Evolutionary conservation across 139 green algal species (phyloP), one percentile per base, ranked within the genome.

Genomic region (Diplosphaera chodatii): DNA sequence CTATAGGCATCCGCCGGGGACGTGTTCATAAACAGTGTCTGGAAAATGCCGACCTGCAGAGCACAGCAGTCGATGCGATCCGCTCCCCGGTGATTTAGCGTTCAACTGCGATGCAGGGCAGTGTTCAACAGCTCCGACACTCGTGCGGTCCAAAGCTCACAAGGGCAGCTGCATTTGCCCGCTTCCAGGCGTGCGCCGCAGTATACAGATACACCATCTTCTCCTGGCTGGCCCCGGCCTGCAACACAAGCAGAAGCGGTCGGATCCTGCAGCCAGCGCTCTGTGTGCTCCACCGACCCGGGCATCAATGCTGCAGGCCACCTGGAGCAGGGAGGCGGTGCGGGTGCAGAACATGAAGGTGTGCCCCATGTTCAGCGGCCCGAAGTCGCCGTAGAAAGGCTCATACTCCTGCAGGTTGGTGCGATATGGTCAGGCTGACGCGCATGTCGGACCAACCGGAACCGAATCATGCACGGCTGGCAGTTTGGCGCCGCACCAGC

Each of bases 321-420:
- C 86, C 79, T 89, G 72, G 22, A 93, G 80, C 48, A 95, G 68
- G 34, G 80, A 68, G 33, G 82, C 80, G 4, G 85, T 84, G 37
- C 87, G 80, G 56, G 84, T 62, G 68, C 88, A 94, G 77, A 94
- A 96, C 22, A 87, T 80, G 75, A 86, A 94, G 0, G 87, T 81
- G 59, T 85, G 80, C 13, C 88, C 92, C 40, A 97, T 82, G 79
- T 97, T 96, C 23, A 96, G 84, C 2, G 92, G 92, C 1, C 92
- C 92, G 77, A 97, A 97, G 77, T 97, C 92, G 22, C 84, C 87
- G 66, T 89, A 96, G 74, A 97, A 97, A 1, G 92, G 90, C 72
- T 96, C 91, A 72, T 97, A 96, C 3, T 95, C 73, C 82, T 91
- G 86, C n/a, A n/a, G n/a, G n/a, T n/a, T n/a, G n/a, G n/a, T n/a